Evolutionary conservation across 1,284 basidiomycete genomes (phyloP).

Genomic region (Vanrija sp.): DNA sequence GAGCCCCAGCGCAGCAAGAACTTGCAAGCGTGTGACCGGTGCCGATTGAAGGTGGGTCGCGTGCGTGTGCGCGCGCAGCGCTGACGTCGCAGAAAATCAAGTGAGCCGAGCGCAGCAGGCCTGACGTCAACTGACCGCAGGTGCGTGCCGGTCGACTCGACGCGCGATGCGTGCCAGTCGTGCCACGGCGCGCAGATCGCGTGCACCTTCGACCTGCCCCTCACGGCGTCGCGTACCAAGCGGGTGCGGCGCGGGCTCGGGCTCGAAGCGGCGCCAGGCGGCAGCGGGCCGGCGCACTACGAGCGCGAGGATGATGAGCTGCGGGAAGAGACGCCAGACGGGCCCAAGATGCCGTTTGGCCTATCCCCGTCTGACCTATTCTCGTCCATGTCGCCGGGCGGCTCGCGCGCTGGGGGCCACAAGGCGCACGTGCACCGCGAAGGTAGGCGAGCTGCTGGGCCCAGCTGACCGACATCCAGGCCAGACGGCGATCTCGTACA

Average conservation of each 20-base stretch:
- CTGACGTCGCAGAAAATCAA: conserved; percentile 14
- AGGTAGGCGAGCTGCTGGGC: conserved; percentile 12
- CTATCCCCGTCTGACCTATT: neutral
- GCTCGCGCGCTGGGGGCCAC: conserved; percentile 3
- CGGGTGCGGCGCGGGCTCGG: conserved; percentile 20
- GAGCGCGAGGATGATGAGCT: neutral
- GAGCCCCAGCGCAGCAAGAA: neutral
- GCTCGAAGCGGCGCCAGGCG: neutral
- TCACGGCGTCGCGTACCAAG: conserved; percentile 27
- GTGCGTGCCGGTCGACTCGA: conserved; percentile 12
- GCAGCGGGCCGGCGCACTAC: neutral
- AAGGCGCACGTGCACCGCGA: conserved; percentile 11
- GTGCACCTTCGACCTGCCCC: conserved; percentile 28
- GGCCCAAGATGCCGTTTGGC: neutral
- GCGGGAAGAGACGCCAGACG: neutral
- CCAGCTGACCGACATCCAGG: conserved; percentile 10
- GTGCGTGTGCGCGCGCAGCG: neutral
- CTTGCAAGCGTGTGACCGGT: conserved; percentile 30
- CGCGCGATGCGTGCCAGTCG: conserved; percentile 14
- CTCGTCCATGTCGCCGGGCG: neutral
- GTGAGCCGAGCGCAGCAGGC: neutral
- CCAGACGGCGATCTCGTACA: conserved; percentile 24
- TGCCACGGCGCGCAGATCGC: conserved; percentile 13
- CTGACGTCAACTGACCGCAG: neutral
- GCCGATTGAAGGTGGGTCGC: conserved; percentile 24